Percentiles rank a stretch among this genome's conserved stretches.
phyloP scores from a whole-genome alignment of 2,329 filamentous ascomycete genomes.

The Mollisia scopiformis region DNA sequence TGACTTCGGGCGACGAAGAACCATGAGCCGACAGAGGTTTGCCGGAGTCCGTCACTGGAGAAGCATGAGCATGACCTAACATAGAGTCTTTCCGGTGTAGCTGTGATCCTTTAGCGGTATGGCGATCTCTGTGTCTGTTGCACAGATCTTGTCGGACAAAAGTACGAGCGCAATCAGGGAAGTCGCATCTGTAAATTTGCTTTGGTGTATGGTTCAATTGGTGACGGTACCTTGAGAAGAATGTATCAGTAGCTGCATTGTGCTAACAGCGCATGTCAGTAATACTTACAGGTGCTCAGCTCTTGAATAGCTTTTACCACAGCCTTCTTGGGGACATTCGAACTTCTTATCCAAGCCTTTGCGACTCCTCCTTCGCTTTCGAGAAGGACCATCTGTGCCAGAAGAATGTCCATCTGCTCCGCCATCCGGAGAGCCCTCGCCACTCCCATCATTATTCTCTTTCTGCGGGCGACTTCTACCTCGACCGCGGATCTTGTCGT shows the following conservation, averaged over 20 bases:
- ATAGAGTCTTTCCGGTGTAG: slow-evolving; percentile 74
- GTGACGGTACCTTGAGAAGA: slow-evolving; percentile 69
- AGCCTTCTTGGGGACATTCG: slow-evolving; percentile 82
- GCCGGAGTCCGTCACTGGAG: slow-evolving; percentile 32
- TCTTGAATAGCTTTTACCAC: slow-evolving; percentile 94
- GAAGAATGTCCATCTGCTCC: slow-evolving; percentile 34
- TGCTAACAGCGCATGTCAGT: not conserved
- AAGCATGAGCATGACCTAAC: slow-evolving; percentile 51
- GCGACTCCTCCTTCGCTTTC: slow-evolving; percentile 70
- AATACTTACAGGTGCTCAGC: slow-evolving; percentile 84
- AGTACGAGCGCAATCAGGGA: slow-evolving; percentile 83
- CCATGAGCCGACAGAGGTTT: slow-evolving; percentile 29
- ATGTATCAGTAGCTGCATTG: slow-evolving; percentile 13
- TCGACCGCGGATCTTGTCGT: slow-evolving; percentile 36
- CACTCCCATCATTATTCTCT: slow-evolving; percentile 29
- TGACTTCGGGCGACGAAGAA: slow-evolving; percentile 36
- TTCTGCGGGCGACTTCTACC: slow-evolving; percentile 33
- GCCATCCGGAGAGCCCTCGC: slow-evolving; percentile 30
- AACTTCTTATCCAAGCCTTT: slow-evolving; percentile 83
- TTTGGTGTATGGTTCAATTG: slow-evolving; percentile 96
- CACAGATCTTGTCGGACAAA: slow-evolving; percentile 95
- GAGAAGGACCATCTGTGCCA: slow-evolving; percentile 35
- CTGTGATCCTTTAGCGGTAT: slow-evolving; percentile 78
- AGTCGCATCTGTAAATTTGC: slow-evolving; percentile 92
- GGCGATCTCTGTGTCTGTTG: slow-evolving; percentile 80